These are phyloP conservation scores for Sugiyamaella chiloensis DNA, from an alignment of 805 yeast genomes.

Conservation along the genomic window DNA sequence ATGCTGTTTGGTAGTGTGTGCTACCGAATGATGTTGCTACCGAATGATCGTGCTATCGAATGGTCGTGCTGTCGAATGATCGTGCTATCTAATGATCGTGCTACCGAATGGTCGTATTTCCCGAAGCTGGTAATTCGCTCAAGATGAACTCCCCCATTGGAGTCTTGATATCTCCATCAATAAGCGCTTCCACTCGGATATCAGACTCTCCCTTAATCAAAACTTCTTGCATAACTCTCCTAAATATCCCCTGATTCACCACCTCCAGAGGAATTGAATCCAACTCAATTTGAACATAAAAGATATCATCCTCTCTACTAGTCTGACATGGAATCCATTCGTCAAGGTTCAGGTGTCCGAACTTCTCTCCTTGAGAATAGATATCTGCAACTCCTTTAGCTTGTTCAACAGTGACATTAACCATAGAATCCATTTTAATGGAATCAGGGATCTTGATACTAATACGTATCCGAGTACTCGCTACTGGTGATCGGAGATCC, in stretches of 20 bases:
- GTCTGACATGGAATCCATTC: slow-evolving; percentile 46
- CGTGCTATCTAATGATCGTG: too few species aligned
- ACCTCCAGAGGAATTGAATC: slow-evolving; percentile 44
- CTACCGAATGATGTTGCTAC: too few species aligned
- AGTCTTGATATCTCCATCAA: slow-evolving; percentile 36
- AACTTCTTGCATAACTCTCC: slow-evolving; percentile 43
- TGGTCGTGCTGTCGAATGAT: too few species aligned
- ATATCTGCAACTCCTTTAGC: slow-evolving; percentile 44
- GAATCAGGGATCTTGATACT: slow-evolving; percentile 26
- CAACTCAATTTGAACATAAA: slow-evolving; percentile 40
- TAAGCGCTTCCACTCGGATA: slow-evolving; percentile 37
- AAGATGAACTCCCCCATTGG: slow-evolving; percentile 35
- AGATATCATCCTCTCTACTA: slow-evolving; percentile 23
- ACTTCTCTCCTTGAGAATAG: slow-evolving; percentile 38
- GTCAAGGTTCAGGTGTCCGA: slow-evolving; percentile 43
- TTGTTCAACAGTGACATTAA: slow-evolving; percentile 34
- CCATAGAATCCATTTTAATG: slow-evolving; percentile 22
- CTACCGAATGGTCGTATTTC: slow-evolving; percentile 22
- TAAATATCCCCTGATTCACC: slow-evolving; percentile 41
- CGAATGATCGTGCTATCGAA: too few species aligned
- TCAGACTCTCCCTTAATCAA: slow-evolving; percentile 40
- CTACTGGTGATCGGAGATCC: slow-evolving; percentile 19
- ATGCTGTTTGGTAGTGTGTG: background rate
- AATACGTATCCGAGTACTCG: slow-evolving; percentile 29
- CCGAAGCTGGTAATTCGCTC: slow-evolving; percentile 22